Conservation (phyloP, 306 rosid genomes). For the Sicyos baderoa region DNA sequence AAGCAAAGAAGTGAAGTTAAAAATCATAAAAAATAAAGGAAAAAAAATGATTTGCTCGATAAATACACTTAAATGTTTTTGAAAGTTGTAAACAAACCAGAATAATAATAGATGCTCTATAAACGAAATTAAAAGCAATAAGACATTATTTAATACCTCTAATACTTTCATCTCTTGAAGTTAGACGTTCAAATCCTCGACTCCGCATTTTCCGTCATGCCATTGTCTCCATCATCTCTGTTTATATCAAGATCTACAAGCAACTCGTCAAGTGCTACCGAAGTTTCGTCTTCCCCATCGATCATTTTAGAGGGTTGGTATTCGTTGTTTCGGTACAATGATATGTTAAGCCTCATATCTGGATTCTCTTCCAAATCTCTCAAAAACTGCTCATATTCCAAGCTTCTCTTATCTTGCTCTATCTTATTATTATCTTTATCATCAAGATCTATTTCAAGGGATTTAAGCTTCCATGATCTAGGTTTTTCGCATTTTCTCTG, state of each 20-base stretch:
- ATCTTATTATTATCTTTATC: slow-evolving; percentile 31
- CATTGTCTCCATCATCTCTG: slow-evolving; percentile 20
- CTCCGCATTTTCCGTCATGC: slow-evolving; percentile 27
- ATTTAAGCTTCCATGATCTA: slow-evolving; percentile 46
- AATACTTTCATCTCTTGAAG: neutral
- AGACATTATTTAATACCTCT: neutral
- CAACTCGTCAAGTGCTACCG: slow-evolving; percentile 57
- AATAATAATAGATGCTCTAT: neutral
- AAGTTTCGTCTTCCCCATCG: slow-evolving; percentile 58
- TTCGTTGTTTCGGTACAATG: slow-evolving; percentile 44
- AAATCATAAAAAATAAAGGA: too few species aligned
- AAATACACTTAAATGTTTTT: too few species aligned
- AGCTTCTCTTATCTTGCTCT: slow-evolving; percentile 36
- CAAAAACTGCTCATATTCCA: slow-evolving; percentile 55
- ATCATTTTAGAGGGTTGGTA: slow-evolving; percentile 56
- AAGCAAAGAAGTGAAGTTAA: too few species aligned
- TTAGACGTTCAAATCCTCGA: neutral
- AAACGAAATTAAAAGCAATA: neutral
- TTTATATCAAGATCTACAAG: slow-evolving; percentile 54
- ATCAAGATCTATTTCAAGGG: slow-evolving; percentile 58
- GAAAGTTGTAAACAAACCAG: slow-evolving; percentile 19
- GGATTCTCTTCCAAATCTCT: slow-evolving; percentile 62
- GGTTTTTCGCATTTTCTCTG: slow-evolving; percentile 44
- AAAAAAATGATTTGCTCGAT: too few species aligned
- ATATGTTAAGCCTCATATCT: slow-evolving; percentile 43